Evolutionary conservation across 257 asterid genomes (phyloP), one percentile per base, ranked within the genome.

Genomic region (Gentiana dahurica): DNA sequence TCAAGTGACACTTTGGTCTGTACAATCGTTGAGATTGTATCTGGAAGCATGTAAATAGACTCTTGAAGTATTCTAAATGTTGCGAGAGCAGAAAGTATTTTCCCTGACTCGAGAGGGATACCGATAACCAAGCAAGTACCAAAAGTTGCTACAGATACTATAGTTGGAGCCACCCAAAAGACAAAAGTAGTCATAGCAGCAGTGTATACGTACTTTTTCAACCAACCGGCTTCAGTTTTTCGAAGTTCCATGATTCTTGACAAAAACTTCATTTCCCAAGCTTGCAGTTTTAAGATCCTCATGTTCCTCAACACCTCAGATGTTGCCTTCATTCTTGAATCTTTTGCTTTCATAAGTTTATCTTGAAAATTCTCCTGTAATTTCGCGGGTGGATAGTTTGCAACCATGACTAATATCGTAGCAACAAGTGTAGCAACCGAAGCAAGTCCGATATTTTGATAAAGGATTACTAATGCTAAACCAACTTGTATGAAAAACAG

Each of bases 1-100:
- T 85, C 96, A 10, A 87, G 94, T 6, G 98, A 91, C 36, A 91
- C 98, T 77, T 91, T 91, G 38, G 94, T 79, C 78, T 91, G 98
- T 75, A 82, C 79, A 36, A 82, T 76, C 95, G 79, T 78, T 53
- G 98, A 72, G 65, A 91, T 81, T 11, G 91, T 74, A 32, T 87
- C 96, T 1, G 98, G 95, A 45, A 87, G 89, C 67, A 5, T 73
- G 65, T 82, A 87, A 12, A 91, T 87, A 9, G 96, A 87, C 64
- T 79, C 92, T 57, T 91, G 96, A 56, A 91, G 96, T 55, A 91
- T 87, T 63, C 95, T 68, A 61, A 91, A 91, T 24, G 95, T 91
- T 12, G 96, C 96, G 6, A 91, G 84, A 0, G 98, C 92, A 12
- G 98, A 87, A 37, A 91, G 57, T 64, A 87, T 79, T 79, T 87